Evolutionary conservation across 2,329 filamentous ascomycete genomes (phyloP).

Genomic region (Stagonosporopsis chrysanthemi): DNA sequence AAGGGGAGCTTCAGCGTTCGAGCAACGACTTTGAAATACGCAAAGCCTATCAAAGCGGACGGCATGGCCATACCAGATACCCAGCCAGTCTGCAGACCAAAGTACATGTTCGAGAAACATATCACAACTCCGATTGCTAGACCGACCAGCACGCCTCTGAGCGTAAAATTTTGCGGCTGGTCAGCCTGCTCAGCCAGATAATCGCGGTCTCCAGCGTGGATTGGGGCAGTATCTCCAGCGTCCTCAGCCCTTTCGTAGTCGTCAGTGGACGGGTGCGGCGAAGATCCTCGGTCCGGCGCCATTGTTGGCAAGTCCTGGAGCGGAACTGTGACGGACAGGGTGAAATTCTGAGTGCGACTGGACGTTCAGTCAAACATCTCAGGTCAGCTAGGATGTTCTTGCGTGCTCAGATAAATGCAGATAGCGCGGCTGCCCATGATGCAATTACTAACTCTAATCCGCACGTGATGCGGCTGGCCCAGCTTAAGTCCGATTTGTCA

Average conservation of each 20-base stretch:
- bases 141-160: slow-evolving; percentile 80
- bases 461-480: slow-evolving; percentile 28
- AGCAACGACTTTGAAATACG: slow-evolving; percentile 83
- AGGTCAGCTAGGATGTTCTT: slow-evolving; percentile 20
- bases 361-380: slow-evolving; percentile 21
- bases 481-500: slow-evolving; percentile 46
- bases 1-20: slow-evolving; percentile 81
- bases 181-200: slow-evolving; percentile 44
- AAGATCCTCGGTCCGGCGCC: slow-evolving; percentile 47
- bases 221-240: slow-evolving; percentile 23
- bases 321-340: slow-evolving; percentile 29
- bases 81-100: slow-evolving; percentile 91
- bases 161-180: slow-evolving; percentile 76
- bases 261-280: slow-evolving; percentile 22
- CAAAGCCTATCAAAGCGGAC: slow-evolving; percentile 90
- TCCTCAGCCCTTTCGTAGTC: slow-evolving; percentile 35
- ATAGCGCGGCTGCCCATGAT: slow-evolving; percentile 28
- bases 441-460: slow-evolving; percentile 22
- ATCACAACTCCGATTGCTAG: slow-evolving; percentile 87
- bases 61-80: slow-evolving; percentile 96
- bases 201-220: slow-evolving; percentile 27
- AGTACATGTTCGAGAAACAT: slow-evolving; percentile 98
- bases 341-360: slow-evolving; percentile 11
- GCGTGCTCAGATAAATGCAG: slow-evolving; percentile 27
- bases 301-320: slow-evolving; percentile 35